Percentiles rank a stretch among this genome's conserved stretches.
These are phyloP conservation scores for Spiraea crenata DNA, from an alignment of 331 rosid species.

Conservation along the genomic window DNA sequence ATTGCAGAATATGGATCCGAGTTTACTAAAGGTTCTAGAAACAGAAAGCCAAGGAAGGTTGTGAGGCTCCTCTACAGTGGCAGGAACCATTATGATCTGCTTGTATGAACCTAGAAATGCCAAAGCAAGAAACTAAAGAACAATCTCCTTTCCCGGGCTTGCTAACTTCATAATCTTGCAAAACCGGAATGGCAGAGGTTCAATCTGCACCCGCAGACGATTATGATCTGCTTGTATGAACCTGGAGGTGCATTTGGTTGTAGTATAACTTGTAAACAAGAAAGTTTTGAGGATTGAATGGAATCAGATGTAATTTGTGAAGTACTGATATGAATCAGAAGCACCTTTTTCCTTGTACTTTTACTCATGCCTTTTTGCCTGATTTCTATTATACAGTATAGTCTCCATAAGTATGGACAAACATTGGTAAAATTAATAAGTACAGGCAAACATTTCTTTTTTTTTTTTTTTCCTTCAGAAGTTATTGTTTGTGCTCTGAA, in stretches of 20 bases:
- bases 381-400: too few species aligned
- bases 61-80: conserved; percentile 83
- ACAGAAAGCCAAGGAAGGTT: conserved; percentile 47
- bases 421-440: too few species aligned
- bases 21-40: conserved; percentile 46
- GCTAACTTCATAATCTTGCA: too few species aligned
- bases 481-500: neutral
- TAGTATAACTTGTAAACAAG: neutral
- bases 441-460: too few species aligned
- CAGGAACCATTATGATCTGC: conserved; percentile 94
- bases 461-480: too few species aligned
- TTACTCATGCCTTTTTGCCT: too few species aligned
- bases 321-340: too few species aligned
- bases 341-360: too few species aligned
- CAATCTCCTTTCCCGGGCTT: too few species aligned
- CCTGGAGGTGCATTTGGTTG: conserved; percentile 24
- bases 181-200: too few species aligned
- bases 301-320: neutral
- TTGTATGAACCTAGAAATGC: conserved; percentile 36
- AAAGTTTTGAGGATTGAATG: neutral
- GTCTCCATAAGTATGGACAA: too few species aligned
- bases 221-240: conserved; percentile 77
- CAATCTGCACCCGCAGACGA: conserved; percentile 77
- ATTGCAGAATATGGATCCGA: conserved; percentile 91
- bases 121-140: too few species aligned